Conservation (phyloP, 2,329 filamentous ascomycete species). For the Verticillium albo-atrum region DNA sequence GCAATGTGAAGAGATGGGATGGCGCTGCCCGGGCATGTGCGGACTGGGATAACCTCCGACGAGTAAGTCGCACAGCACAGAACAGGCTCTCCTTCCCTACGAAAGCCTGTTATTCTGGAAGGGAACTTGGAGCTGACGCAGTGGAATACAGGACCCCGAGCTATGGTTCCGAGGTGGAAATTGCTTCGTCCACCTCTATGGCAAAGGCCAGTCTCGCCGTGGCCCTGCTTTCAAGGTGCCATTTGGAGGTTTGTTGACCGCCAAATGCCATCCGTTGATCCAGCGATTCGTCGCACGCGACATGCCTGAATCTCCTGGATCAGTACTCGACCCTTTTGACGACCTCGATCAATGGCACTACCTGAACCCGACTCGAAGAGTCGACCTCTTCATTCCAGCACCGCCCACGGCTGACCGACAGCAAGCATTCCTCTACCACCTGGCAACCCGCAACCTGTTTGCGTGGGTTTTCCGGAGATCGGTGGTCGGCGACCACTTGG, state of each 20-base stretch:
- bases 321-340: conserved; percentile 7
- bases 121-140: not conserved
- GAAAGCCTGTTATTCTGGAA: not conserved
- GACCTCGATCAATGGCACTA: conserved; percentile 27
- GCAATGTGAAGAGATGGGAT: conserved; percentile 45
- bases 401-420: conserved; percentile 48
- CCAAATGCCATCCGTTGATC: conserved; percentile 57
- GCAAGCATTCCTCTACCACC: conserved; percentile 57
- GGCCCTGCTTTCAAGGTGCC: conserved; percentile 66
- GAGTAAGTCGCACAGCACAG: conserved; percentile 36
- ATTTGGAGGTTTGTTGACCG: conserved; percentile 50
- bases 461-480: conserved; percentile 64
- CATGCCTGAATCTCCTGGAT: conserved; percentile 4
- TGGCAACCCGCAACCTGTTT: conserved; percentile 71
- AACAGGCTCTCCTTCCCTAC: not conserved
- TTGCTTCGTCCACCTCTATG: conserved; percentile 66
- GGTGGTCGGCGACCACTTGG: conserved; percentile 64
- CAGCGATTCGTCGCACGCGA: conserved; percentile 37
- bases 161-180: conserved; percentile 65
- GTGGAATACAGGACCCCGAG: conserved; percentile 58
- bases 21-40: conserved; percentile 37
- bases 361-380: conserved; percentile 21
- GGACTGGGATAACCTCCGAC: conserved; percentile 42
- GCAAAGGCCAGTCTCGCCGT: conserved; percentile 57
- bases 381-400: conserved; percentile 68